Percentiles rank a stretch among this genome's conserved stretches.
Evolutionary conservation across 345 rosid genomes (phyloP).

Genomic region (Geranium brycei): DNA sequence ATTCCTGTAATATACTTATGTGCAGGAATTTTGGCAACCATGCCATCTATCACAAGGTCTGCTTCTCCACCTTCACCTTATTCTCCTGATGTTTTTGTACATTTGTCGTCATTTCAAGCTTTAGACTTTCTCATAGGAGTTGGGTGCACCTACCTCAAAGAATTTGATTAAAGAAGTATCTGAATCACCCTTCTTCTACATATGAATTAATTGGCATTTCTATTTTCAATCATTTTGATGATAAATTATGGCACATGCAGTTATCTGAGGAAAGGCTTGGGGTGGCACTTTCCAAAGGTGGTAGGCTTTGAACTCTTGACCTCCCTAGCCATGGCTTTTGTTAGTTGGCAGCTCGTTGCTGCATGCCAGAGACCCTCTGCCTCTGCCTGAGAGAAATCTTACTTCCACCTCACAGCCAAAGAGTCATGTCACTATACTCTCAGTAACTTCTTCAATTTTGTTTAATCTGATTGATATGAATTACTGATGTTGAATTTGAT

Average conservation of each 20-base stretch:
- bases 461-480: background rate
- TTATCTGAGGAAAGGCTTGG: slow-evolving; percentile 71
- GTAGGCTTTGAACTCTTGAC: slow-evolving; percentile 82
- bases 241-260: slow-evolving; percentile 27
- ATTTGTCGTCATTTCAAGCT: background rate
- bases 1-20: slow-evolving; percentile 79
- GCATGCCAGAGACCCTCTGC: slow-evolving; percentile 77
- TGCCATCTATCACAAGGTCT: slow-evolving; percentile 87
- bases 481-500: background rate
- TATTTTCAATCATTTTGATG: background rate
- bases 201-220: too few species aligned
- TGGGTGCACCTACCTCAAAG: background rate
- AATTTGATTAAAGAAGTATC: background rate
- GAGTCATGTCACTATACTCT: background rate
- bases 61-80: slow-evolving; percentile 1
- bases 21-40: slow-evolving; percentile 81
- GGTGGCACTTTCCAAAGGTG: slow-evolving; percentile 85
- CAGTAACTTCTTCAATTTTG: background rate
- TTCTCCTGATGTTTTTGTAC: background rate
- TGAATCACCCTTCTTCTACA: background rate
- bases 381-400: slow-evolving; percentile 16
- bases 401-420: background rate
- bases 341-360: slow-evolving; percentile 82
- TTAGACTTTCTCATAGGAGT: background rate
- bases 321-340: slow-evolving; percentile 69